These are phyloP conservation scores for Umbellularia californica DNA, from an alignment of 164 flowering plant species.

Conservation along the genomic window DNA sequence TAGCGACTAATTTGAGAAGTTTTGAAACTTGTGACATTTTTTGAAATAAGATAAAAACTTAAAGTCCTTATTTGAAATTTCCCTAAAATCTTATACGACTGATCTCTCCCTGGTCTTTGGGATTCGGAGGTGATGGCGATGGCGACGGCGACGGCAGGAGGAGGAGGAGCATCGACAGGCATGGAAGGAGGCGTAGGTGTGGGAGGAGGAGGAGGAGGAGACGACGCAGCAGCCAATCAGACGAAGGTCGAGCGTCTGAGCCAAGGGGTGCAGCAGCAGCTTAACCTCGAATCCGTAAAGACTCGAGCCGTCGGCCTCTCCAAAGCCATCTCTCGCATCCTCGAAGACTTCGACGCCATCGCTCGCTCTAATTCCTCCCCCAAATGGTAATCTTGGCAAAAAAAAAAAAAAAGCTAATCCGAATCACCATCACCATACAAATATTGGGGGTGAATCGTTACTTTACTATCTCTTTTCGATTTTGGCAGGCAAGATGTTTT, in stretches of 20 bases:
- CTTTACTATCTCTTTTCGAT: background rate
- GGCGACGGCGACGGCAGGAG: background rate
- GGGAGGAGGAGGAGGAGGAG: background rate
- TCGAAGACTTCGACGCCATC: slow-evolving; percentile 68
- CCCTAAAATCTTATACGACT: no score
- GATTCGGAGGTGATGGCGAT: no score
- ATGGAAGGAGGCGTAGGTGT: background rate
- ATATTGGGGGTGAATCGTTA: no score
- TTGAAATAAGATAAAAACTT: no score
- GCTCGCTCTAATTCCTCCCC: slow-evolving; percentile 71
- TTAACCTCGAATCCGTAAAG: slow-evolving; percentile 70
- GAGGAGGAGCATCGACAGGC: background rate
- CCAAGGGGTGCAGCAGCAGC: slow-evolving; percentile 59
- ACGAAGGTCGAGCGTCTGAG: slow-evolving; percentile 24
- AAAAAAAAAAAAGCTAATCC: no score
- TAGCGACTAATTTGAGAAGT: no score
- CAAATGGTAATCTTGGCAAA: slow-evolving; percentile 54
- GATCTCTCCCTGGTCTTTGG: no score
- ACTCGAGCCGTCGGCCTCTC: slow-evolving; percentile 75
- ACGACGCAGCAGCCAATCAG: background rate
- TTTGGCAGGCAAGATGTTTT: slow-evolving; percentile 68
- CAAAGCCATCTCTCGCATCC: slow-evolving; percentile 88
- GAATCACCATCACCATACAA: no score
- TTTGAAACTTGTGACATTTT: no score
- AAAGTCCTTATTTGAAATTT: no score